Percentiles rank a stretch among this genome's conserved stretches.
Conservation (phyloP, 164 flowering plant genomes). For the Houttuynia cordata region DNA sequence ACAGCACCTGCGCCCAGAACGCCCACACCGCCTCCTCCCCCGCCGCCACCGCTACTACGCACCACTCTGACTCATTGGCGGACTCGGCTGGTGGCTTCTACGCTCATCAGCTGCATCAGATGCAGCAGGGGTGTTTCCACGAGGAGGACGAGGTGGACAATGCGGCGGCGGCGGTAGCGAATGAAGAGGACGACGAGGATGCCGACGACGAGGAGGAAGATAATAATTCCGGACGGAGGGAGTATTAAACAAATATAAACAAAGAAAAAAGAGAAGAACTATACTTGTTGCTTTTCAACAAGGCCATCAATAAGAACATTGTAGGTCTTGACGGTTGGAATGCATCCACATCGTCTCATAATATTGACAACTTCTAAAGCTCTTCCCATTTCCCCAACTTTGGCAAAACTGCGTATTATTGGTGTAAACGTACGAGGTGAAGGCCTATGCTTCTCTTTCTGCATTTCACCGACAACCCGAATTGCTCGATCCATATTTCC, state of each 20-base stretch:
- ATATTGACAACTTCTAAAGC: slow-evolving; percentile 70
- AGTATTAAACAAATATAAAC: not conserved
- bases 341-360: slow-evolving; percentile 90
- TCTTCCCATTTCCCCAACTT: slow-evolving; percentile 63
- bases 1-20: slow-evolving; percentile 50
- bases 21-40: slow-evolving; percentile 7
- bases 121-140: slow-evolving; percentile 30
- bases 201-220: slow-evolving; percentile 26
- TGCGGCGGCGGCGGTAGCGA: slow-evolving; percentile 10
- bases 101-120: slow-evolving; percentile 5
- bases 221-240: too few relatives aligned
- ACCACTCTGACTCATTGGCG: not conserved
- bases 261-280: not conserved
- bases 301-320: slow-evolving; percentile 85
- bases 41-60: slow-evolving; percentile 15
- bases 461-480: slow-evolving; percentile 69
- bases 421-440: slow-evolving; percentile 87
- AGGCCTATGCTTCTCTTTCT: slow-evolving; percentile 62
- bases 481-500: slow-evolving; percentile 92
- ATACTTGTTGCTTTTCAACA: slow-evolving; percentile 81
- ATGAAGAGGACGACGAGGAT: slow-evolving; percentile 13
- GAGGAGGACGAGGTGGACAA: slow-evolving; percentile 13
- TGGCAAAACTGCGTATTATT: slow-evolving; percentile 80
- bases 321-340: slow-evolving; percentile 83
- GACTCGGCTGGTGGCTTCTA: not conserved